phyloP scores from a whole-genome alignment of 192 early-diverging fungal genomes.

The Coemansia interrupta region DNA sequence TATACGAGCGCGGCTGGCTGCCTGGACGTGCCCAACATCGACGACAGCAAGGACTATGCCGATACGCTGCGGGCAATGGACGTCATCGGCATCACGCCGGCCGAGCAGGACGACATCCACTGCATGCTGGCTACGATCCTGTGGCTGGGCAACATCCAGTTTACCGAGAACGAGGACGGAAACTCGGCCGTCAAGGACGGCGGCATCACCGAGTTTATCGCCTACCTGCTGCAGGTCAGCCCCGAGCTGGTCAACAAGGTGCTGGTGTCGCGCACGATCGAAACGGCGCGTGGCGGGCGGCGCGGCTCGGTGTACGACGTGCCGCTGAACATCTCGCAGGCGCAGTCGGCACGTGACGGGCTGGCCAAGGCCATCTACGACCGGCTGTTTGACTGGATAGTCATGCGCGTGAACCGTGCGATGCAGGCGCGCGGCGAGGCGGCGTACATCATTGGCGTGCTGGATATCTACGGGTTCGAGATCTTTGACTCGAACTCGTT shows the following conservation, averaged over 20 bases:
- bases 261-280: slow-evolving; percentile 66
- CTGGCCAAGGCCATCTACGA: slow-evolving; percentile 92
- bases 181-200: slow-evolving; percentile 60
- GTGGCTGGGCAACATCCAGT: slow-evolving; percentile 94
- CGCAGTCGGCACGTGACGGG: slow-evolving; percentile 84
- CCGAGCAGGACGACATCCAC: slow-evolving; percentile 84
- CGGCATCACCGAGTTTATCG: slow-evolving; percentile 68
- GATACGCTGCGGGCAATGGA: slow-evolving; percentile 92
- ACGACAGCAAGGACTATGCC: slow-evolving; percentile 80
- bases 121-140: slow-evolving; percentile 90
- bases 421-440: slow-evolving; percentile 63
- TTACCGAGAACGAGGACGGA: slow-evolving; percentile 78
- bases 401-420: slow-evolving; percentile 85
- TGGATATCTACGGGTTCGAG: slow-evolving; percentile 99
- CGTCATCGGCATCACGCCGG: slow-evolving; percentile 77
- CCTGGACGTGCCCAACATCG: slow-evolving; percentile 86
- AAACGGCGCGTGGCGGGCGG: slow-evolving; percentile 71
- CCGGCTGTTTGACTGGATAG: slow-evolving; percentile 97
- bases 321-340: slow-evolving; percentile 87
- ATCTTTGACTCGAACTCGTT: slow-evolving; percentile 93
- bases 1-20: slow-evolving; percentile 72
- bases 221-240: slow-evolving; percentile 67
- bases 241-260: slow-evolving; percentile 61
- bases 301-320: slow-evolving; percentile 78
- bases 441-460: slow-evolving; percentile 79